Percentiles rank a stretch among this genome's conserved stretches.
Evolutionary conservation across 2,329 filamentous ascomycete genomes (phyloP).

Genomic region (Allantophomopsis lycopodina): DNA sequence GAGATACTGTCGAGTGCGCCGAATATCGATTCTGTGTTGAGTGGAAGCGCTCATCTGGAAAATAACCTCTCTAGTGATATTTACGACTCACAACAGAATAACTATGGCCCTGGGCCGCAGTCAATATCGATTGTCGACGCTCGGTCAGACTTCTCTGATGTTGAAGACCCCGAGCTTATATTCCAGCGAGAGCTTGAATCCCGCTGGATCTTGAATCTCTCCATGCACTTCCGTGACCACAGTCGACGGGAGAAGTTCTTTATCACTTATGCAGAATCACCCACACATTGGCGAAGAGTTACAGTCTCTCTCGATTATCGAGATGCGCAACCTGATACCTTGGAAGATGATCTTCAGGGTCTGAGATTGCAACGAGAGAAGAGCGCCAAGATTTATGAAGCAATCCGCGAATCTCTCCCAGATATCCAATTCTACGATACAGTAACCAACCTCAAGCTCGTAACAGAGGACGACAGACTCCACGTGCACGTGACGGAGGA

Average conservation of each 20-base stretch:
- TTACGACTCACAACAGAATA: constrained; percentile 14
- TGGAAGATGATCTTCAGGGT: constrained; percentile 70
- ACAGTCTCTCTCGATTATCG: constrained; percentile 93
- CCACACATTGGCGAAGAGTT: constrained; percentile 70
- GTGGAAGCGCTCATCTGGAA: constrained; percentile 4
- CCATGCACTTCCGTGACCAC: constrained; percentile 94
- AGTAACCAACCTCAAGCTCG: constrained; percentile 87
- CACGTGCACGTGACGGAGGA: constrained; percentile 98
- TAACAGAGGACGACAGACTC: constrained; percentile 75
- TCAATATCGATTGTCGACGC: constrained; percentile 8
- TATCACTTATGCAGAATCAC: constrained; percentile 76
- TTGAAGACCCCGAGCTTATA: constrained; percentile 55
- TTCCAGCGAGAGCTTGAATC: constrained; percentile 53
- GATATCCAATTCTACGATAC: constrained; percentile 95
- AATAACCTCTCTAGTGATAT: constrained; percentile 6
- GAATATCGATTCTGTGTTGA: constrained; percentile 8
- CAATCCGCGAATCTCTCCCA: constrained; percentile 79
- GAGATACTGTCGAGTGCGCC: constrained; percentile 13
- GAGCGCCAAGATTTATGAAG: constrained; percentile 83
- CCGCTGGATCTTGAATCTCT: constrained; percentile 91
- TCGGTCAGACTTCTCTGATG: constrained; percentile 19
- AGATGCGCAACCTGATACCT: constrained; percentile 61
- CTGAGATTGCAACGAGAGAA: constrained; percentile 84
- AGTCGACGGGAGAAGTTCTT: constrained; percentile 96
- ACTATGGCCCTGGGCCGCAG: constrained; percentile 4